Percentiles rank a stretch among this genome's conserved stretches.
Evolutionary conservation across 306 rosid species (phyloP).

Genomic region (Sindora glabra): DNA sequence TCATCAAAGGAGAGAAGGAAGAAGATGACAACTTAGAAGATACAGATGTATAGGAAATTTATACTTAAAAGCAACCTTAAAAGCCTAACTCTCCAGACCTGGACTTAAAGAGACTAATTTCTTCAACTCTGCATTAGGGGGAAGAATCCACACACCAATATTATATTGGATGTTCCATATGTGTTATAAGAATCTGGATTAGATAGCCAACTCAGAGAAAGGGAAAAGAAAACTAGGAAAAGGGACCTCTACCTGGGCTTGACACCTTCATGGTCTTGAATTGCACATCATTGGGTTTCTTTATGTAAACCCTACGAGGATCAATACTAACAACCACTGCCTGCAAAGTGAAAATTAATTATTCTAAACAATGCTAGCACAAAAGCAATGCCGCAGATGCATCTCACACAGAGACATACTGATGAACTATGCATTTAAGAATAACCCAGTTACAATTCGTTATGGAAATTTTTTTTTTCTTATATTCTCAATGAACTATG

Average conservation of each 20-base stretch:
- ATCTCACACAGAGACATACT: background rate
- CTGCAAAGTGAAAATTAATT: slow-evolving; percentile 33
- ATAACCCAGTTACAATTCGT: no score
- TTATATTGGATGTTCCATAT: background rate
- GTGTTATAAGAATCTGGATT: background rate
- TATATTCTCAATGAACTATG: background rate
- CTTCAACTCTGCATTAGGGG: background rate
- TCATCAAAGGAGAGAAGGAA: background rate
- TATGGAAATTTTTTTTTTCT: no score
- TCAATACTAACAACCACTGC: slow-evolving; percentile 97
- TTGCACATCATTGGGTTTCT: slow-evolving; percentile 63
- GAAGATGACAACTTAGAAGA: background rate
- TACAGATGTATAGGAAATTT: background rate
- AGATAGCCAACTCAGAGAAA: background rate
- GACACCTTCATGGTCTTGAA: slow-evolving; percentile 51
- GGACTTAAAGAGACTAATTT: background rate
- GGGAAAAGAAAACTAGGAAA: background rate
- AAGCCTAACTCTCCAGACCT: background rate
- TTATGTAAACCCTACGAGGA: slow-evolving; percentile 78
- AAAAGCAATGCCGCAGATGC: background rate
- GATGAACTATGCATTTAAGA: slow-evolving; percentile 2
- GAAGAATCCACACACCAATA: background rate
- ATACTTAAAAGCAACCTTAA: background rate
- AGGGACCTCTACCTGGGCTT: slow-evolving; percentile 47
- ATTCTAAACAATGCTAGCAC: background rate